Percentiles rank a stretch among this genome's conserved stretches.
Evolutionary conservation across 208 protist species (phyloP).

Genomic region (Crithidia sp.): DNA sequence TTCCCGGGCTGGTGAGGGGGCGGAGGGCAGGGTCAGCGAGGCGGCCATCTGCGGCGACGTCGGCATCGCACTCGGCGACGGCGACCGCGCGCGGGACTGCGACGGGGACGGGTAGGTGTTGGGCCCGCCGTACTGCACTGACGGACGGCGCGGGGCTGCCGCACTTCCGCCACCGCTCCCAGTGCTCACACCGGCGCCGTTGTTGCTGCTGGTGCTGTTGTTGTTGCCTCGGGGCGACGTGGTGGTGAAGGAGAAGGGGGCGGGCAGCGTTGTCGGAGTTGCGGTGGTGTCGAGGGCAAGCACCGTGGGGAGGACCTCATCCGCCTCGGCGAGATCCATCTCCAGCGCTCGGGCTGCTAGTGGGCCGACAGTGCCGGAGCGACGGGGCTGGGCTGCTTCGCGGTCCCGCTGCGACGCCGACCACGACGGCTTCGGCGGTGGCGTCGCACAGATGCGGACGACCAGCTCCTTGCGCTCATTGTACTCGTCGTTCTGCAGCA

Average conservation of each 20-base stretch:
- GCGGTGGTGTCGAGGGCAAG: neutral
- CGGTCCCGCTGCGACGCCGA: neutral
- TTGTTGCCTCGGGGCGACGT: neutral
- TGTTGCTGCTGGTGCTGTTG: constrained; percentile 5
- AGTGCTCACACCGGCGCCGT: neutral
- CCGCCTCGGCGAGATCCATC: constrained; percentile 31
- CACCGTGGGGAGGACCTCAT: neutral
- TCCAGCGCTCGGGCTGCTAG: constrained; percentile 24
- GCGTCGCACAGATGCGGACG: constrained; percentile 6
- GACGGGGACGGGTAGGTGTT: constrained; percentile 16
- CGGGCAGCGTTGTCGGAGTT: neutral
- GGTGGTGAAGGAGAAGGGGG: constrained; percentile 8
- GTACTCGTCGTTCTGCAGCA: constrained; percentile 73
- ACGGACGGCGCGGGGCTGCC: constrained; percentile 25
- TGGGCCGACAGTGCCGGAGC: constrained; percentile 14
- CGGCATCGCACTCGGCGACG: constrained; percentile 5
- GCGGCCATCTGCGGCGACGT: neutral
- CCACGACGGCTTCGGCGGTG: constrained; percentile 1
- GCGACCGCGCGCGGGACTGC: constrained; percentile 17
- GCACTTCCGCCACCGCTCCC: constrained; percentile 1
- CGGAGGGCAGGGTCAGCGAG: constrained; percentile 5
- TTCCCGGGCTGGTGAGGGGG: constrained; percentile 11
- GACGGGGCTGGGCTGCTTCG: constrained; percentile 7
- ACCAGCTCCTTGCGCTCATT: constrained; percentile 29
- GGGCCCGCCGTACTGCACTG: constrained; percentile 33